Evolutionary conservation across 1,284 basidiomycete species (phyloP).

Genomic region (Thecaphora thlaspeos): DNA sequence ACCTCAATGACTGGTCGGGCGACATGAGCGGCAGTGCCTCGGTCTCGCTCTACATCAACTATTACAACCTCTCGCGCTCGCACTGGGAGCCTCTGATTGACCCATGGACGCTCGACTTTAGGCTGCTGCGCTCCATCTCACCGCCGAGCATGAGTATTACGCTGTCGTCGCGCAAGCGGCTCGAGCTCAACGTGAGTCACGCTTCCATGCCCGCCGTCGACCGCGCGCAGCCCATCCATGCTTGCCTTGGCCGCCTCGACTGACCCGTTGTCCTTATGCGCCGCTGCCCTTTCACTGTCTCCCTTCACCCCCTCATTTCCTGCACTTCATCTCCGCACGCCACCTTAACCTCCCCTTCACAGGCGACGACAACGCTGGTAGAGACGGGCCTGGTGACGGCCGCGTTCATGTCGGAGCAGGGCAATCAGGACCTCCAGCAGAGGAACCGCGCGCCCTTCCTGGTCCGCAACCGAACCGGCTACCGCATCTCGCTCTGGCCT

Average conservation of each 20-base stretch:
- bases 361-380: constrained; percentile 77
- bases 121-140: constrained; percentile 55
- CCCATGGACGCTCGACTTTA: constrained; percentile 84
- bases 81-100: constrained; percentile 99
- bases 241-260: no score
- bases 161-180: constrained; percentile 75
- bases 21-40: constrained; percentile 65
- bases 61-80: constrained; percentile 96
- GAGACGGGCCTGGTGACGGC: constrained; percentile 76
- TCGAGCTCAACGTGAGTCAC: constrained; percentile 78
- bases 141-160: constrained; percentile 65
- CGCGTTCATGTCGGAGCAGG: constrained; percentile 72
- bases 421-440: constrained; percentile 28
- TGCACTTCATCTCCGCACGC: no score
- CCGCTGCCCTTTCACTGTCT: no score
- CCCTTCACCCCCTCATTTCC: no score
- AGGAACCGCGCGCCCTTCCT: constrained; percentile 87
- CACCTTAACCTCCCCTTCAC: not conserved
- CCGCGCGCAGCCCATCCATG: no score
- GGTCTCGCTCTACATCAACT: constrained; percentile 76
- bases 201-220: no score
- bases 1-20: constrained; percentile 88
- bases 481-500: constrained; percentile 59
- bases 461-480: constrained; percentile 86
- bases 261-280: no score